A percentile compares a stretch with the other conserved stretches of the same genome.
These are phyloP conservation scores for Pachysolen tannophilus DNA, from an alignment of 805 yeast genomes.

Conservation along the genomic window DNA sequence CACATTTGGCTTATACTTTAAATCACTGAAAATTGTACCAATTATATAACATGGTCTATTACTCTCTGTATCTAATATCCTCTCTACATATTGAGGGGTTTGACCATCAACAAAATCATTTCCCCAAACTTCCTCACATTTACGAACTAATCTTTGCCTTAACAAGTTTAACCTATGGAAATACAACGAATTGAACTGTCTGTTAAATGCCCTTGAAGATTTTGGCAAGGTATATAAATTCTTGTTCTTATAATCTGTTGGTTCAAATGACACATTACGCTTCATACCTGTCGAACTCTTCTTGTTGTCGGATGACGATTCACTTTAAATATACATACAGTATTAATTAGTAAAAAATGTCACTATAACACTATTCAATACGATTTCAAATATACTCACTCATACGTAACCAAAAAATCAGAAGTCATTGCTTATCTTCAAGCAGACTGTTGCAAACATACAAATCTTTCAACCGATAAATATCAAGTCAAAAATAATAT, in stretches of 20 bases:
- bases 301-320: no score
- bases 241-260: slow-evolving; percentile 1
- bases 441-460: no score
- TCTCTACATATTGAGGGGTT: slow-evolving; percentile 26
- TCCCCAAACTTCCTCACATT: slow-evolving; percentile 30
- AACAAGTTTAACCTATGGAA: slow-evolving; percentile 28
- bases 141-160: slow-evolving; percentile 18
- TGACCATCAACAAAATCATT: slow-evolving; percentile 28
- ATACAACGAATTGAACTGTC: slow-evolving; percentile 36
- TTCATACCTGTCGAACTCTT: no score
- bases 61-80: slow-evolving; percentile 54
- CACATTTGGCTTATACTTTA: slow-evolving; percentile 80
- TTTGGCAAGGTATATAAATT: slow-evolving; percentile 17
- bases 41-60: slow-evolving; percentile 70
- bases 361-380: no score
- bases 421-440: no score
- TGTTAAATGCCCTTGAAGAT: slow-evolving; percentile 24
- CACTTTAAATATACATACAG: no score
- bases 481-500: no score
- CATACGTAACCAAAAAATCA: no score
- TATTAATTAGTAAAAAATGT: no score
- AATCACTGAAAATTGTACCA: slow-evolving; percentile 81
- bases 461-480: no score
- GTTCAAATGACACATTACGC: slow-evolving; percentile 4
- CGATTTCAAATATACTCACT: no score